Base-by-base conservation (phyloP, 2,329 filamentous ascomycete species). In the Colletotrichum lentis region DNA sequence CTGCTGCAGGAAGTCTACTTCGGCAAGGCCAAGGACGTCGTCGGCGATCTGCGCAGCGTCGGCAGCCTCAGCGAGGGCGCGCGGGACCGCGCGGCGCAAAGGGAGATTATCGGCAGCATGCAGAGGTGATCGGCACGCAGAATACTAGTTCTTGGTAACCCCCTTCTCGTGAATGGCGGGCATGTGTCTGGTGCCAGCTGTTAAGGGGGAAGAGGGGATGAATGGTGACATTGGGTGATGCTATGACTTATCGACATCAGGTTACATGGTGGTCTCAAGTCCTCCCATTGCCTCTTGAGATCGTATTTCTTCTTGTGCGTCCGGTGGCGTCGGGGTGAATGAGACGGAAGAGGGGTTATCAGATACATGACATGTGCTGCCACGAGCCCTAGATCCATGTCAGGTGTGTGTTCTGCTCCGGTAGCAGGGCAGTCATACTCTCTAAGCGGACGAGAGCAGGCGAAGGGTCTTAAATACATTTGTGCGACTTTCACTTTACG, bases 1-100 rank as follows among this genome's bases (percentile, higher is more conserved):
- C 80, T 98, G 80, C 83, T 99, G 78, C 95, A 99, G 84, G 96
- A 99, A 81, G 96, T 99, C 57, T 99, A 99, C 83, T 99, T 99
- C 81, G 96, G 96, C 77, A 99, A 99, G 85, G 95, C 96, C 63
- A 97, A 97, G 86, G 96, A 99, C 80, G 94, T 99, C 3, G 95
- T 99, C 3, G 96, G 95, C 63, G 95, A 99, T 79, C 81, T 99
- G 80, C 87, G 96, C 78, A 98, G 94, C 80, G 86, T 97, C 71
- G 89, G 89, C 59, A 90, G 91, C 71, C 81, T 98, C 78, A 96
- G 92, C 72, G 93, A 97, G 80, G 89, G 90, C 46, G 93, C 92
- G 76, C 88, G 87, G 76, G 95, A 97, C 72, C 87, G 92, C 70
- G 92, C 93, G 73, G 90, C 92, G 66, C 96, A 98, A 80, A 85